Percentiles rank a stretch among this genome's conserved stretches.
Evolutionary conservation across 352 stramenopile genomes (phyloP).

Genomic region (Pythium coloratum): DNA sequence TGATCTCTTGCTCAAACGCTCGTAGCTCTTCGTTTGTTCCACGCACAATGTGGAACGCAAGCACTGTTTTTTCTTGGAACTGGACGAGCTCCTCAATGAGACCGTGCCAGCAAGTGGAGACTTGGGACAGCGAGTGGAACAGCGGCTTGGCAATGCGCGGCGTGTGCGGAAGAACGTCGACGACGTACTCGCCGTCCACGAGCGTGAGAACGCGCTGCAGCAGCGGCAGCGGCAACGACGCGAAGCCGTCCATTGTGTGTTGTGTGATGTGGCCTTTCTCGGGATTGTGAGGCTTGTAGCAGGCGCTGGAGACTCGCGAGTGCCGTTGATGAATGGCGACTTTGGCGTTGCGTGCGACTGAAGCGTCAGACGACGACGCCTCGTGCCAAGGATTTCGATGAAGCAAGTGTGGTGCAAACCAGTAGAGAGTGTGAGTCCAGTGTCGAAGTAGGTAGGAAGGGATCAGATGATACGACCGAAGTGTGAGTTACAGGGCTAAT

Average conservation of each 20-base stretch:
- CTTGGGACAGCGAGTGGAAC: constrained; percentile 11
- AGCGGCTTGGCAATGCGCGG: constrained; percentile 14
- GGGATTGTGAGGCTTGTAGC: background rate
- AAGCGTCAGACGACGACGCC: background rate
- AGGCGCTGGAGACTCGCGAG: background rate
- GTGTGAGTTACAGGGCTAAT: constrained; percentile 2
- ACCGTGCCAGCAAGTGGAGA: constrained; percentile 12
- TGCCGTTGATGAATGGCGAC: background rate
- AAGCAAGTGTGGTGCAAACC: background rate
- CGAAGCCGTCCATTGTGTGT: constrained; percentile 17
- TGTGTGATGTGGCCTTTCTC: background rate
- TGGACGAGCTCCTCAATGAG: constrained; percentile 11
- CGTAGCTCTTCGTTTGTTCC: constrained; percentile 9
- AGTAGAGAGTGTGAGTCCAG: background rate
- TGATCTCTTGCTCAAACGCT: background rate
- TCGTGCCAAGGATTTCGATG: background rate
- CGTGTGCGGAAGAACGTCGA: constrained; percentile 15
- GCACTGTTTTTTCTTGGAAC: constrained; percentile 4
- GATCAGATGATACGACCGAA: background rate
- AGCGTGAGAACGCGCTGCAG: constrained; percentile 24
- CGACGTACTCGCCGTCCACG: constrained; percentile 24
- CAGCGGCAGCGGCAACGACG: constrained; percentile 19
- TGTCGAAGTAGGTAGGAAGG: background rate
- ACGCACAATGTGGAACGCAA: constrained; percentile 10
- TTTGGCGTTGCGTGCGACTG: background rate